A percentile compares a stretch with the other conserved stretches of the same genome.
phyloP scores from a whole-genome alignment of 2,329 filamentous ascomycete species.

The Aspergillus spinulosporus region DNA sequence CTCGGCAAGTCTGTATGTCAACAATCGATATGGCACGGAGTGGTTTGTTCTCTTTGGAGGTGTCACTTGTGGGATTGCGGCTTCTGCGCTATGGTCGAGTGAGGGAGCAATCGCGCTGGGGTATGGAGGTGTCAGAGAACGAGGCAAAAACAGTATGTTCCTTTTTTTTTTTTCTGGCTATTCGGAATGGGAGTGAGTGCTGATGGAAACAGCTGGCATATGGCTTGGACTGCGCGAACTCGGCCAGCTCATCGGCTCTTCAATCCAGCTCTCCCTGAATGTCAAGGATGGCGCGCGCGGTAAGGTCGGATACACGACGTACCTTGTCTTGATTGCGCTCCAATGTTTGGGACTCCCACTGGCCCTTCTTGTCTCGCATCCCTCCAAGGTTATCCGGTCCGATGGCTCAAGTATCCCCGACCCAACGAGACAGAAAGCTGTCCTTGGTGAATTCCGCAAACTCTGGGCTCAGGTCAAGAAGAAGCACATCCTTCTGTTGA shows the following conservation, averaged over 20 bases:
- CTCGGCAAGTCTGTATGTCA: slow-evolving; percentile 6
- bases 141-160: slow-evolving; percentile 10
- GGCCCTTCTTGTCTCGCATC: too few species aligned
- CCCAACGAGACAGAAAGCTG: slow-evolving; percentile 6
- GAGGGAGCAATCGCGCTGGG: slow-evolving; percentile 11
- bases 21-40: slow-evolving; percentile 10
- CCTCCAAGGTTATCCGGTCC: too few species aligned
- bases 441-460: slow-evolving; percentile 8
- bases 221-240: slow-evolving; percentile 14
- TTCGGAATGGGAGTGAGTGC: neutral
- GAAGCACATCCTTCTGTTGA: slow-evolving; percentile 9
- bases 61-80: slow-evolving; percentile 12
- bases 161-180: neutral
- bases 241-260: slow-evolving; percentile 13
- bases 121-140: slow-evolving; percentile 8
- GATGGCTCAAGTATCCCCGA: neutral
- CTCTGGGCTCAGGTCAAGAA: slow-evolving; percentile 8
- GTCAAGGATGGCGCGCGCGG: slow-evolving; percentile 2
- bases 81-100: slow-evolving; percentile 6
- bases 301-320: too few species aligned
- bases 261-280: slow-evolving; percentile 11
- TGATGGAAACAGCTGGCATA: slow-evolving; percentile 9
- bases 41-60: slow-evolving; percentile 13
- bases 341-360: too few species aligned
- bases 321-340: too few species aligned